Evolutionary conservation across 768 basidiomycete species (phyloP), one percentile per base, ranked within the genome.

Genomic region (Leucogyrophana mollusca): DNA sequence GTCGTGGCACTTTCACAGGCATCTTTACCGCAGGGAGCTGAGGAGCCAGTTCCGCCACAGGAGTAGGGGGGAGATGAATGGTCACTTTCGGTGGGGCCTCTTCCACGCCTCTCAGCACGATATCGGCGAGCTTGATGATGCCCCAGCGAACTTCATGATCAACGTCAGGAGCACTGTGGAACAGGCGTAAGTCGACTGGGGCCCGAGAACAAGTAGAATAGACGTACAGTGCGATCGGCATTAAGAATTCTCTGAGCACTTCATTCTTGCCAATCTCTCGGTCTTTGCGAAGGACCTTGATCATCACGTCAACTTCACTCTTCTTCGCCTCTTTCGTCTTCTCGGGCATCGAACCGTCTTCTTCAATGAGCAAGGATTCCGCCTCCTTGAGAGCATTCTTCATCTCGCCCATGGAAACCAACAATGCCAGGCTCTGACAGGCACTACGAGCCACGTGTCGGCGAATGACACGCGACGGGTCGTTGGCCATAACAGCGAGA

Each of bases 81-180:
- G 83, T 89, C 51, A 94, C 84, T 47, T 90, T 93, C 1, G 94
- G 94, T 5, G 87, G 73, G 2, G 83, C 76, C 66, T 98, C 95
- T 47, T 90, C 83, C 3, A 83, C 72, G 18, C 90, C 87, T 42
- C 85, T 82, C 54, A 94, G 85, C 34, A 93, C 77, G 16, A 95
- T 74, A 56, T 97, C 95, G 4, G 90, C 91, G 18, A 96, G 72
- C 66, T 98, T 97, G 57, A 98, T 74, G 40, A 95, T 70, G 53
- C 87, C 90, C 82, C 92, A 90, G 37, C 94, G 85, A 33, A 94
- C 87, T 68, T 95, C 90, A 57, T 90, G 78, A 62, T 96, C 93
- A 45, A 83, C 75, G 49, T 86, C 82, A 0, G 85, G 75, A 24
- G 83, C 79, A 24, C 91, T 94, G 49, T 4, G 23, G 21, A 27